A percentile compares a stretch with the other conserved stretches of the same genome.
phyloP scores from a whole-genome alignment of 2,329 filamentous ascomycete species.

The Epichloe brachyelytri region DNA sequence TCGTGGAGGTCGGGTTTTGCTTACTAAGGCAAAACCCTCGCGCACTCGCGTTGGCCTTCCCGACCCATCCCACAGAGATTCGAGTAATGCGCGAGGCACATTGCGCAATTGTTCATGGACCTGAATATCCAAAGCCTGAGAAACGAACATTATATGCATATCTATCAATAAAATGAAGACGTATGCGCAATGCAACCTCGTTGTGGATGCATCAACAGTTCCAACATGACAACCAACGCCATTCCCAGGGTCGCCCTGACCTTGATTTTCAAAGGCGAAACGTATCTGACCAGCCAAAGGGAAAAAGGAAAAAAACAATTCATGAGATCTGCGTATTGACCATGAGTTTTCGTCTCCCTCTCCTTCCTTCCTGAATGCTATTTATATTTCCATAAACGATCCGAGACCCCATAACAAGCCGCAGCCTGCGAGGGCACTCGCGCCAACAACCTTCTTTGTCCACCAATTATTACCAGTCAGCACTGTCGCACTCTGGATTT shows the following conservation, averaged over 20 bases:
- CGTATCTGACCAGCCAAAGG: too few relatives aligned
- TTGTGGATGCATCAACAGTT: too few relatives aligned
- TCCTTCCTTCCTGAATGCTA: not conserved
- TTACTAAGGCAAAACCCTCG: not conserved
- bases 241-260: too few relatives aligned
- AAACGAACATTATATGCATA: too few relatives aligned
- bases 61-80: too few relatives aligned
- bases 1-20: not conserved
- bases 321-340: too few relatives aligned
- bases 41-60: too few relatives aligned
- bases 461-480: conserved; percentile 55
- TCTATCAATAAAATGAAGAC: not conserved
- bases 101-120: too few relatives aligned
- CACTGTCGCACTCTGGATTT: conserved; percentile 36
- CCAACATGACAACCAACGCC: not conserved
- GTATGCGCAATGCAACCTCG: not conserved
- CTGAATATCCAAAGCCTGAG: too few relatives aligned
- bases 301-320: not conserved
- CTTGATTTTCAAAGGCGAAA: too few relatives aligned
- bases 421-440: conserved; percentile 48
- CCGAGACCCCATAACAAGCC: conserved; percentile 45
- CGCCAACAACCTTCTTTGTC: conserved; percentile 51
- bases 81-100: too few relatives aligned
- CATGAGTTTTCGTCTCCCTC: too few relatives aligned
- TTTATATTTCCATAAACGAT: conserved; percentile 32